Conservation (phyloP, 176 grass and related monocot species). For the Lolium perenne region DNA sequence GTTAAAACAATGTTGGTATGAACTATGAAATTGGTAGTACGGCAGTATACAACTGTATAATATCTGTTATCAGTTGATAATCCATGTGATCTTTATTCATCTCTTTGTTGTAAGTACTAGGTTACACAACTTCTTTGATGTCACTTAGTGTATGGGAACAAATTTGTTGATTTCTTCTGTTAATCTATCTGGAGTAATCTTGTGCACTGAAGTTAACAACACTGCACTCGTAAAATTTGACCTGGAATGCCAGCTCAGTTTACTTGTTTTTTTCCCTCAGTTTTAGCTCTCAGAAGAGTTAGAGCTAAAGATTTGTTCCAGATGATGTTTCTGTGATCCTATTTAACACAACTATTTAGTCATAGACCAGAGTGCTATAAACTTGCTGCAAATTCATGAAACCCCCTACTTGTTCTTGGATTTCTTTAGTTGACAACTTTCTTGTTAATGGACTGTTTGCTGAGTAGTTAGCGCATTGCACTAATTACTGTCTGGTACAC, state of each 20-base stretch:
- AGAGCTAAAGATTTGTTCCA: slow-evolving; percentile 9
- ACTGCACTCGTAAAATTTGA: not conserved
- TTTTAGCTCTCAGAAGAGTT: not conserved
- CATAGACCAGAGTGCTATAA: not conserved
- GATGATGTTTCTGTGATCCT: not conserved
- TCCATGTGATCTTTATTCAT: not conserved
- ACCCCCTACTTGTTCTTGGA: slow-evolving; percentile 3
- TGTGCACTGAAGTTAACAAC: not conserved
- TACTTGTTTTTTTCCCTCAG: not conserved
- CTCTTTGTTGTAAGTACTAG: not conserved
- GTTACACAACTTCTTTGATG: not conserved
- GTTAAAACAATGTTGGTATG: not conserved
- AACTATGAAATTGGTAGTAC: not conserved
- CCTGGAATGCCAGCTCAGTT: not conserved
- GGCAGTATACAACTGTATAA: not conserved
- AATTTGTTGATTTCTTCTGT: not conserved
- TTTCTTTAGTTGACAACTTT: not conserved
- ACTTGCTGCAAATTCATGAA: not conserved
- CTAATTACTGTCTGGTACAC: slow-evolving; percentile 9
- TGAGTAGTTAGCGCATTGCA: not conserved
- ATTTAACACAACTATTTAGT: not conserved
- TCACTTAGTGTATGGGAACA: slow-evolving; percentile 1
- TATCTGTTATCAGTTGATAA: not conserved
- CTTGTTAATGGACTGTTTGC: slow-evolving; percentile 12
- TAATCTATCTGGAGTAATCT: not conserved